These are phyloP conservation scores for Limnanthes douglasii DNA, from an alignment of 345 rosid species.

Conservation along the genomic window DNA sequence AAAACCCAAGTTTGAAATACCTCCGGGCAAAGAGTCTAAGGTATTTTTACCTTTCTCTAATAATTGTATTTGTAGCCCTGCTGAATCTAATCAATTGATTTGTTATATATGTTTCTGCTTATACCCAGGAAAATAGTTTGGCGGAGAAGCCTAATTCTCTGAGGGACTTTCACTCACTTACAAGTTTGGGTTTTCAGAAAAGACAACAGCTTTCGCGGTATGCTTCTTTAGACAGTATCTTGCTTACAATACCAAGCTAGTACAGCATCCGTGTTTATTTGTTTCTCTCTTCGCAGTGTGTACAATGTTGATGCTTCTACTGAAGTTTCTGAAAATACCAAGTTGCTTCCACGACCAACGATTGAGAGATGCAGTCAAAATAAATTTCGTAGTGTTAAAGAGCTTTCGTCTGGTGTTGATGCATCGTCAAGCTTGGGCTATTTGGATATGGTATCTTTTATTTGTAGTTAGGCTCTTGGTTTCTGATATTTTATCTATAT, in stretches of 20 bases:
- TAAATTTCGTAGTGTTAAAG: constrained; percentile 65
- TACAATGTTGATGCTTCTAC: too few relatives aligned
- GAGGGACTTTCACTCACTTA: too few relatives aligned
- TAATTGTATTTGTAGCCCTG: neutral
- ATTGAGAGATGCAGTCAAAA: constrained; percentile 42
- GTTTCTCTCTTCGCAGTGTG: too few relatives aligned
- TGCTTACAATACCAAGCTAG: too few relatives aligned
- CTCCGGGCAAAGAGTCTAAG: constrained; percentile 56
- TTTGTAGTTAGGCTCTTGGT: constrained; percentile 5
- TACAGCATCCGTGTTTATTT: too few relatives aligned
- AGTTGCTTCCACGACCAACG: constrained; percentile 19
- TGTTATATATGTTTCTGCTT: constrained; percentile 4
- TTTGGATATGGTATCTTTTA: constrained; percentile 70
- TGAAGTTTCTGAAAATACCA: constrained; percentile 26
- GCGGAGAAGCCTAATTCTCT: too few relatives aligned
- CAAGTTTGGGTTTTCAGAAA: too few relatives aligned
- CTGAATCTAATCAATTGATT: neutral
- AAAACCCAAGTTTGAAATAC: constrained; percentile 47
- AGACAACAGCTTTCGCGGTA: too few relatives aligned
- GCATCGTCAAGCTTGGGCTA: constrained; percentile 23
- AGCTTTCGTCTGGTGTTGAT: constrained; percentile 59
- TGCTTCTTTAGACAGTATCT: too few relatives aligned
- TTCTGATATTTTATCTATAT: too few relatives aligned
- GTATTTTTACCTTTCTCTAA: constrained; percentile 9
- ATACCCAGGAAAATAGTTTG: constrained; percentile 34